A percentile compares a stretch with the other conserved stretches of the same genome.
phyloP scores from a whole-genome alignment of 1,284 basidiomycete genomes.

The Boletus semigastroideus region DNA sequence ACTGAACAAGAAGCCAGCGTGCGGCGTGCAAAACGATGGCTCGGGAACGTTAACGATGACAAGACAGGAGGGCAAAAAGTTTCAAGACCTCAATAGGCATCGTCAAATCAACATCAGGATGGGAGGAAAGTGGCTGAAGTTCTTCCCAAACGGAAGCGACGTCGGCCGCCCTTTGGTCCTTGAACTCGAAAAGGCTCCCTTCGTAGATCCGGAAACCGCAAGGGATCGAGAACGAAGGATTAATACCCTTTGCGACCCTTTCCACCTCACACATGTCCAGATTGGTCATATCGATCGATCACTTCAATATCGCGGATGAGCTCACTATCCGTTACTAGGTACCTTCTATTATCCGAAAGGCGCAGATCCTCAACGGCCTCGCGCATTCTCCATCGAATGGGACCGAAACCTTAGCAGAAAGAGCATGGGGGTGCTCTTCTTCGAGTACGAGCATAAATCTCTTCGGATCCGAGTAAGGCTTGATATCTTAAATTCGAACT shows the following conservation, averaged over 20 bases:
- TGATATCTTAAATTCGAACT: neutral
- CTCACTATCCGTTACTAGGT: slow-evolving; percentile 16
- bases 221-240: slow-evolving; percentile 51
- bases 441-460: slow-evolving; percentile 65
- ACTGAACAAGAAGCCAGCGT: slow-evolving; percentile 46
- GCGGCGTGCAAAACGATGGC: slow-evolving; percentile 56
- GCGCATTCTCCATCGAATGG: slow-evolving; percentile 69
- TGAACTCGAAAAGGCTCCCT: slow-evolving; percentile 57
- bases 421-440: slow-evolving; percentile 52
- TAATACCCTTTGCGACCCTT: slow-evolving; percentile 42
- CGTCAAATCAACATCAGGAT: slow-evolving; percentile 40
- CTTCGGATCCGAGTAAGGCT: slow-evolving; percentile 54
- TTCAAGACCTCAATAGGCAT: slow-evolving; percentile 44
- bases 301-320: neutral
- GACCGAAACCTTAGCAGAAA: slow-evolving; percentile 41
- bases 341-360: slow-evolving; percentile 33
- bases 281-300: slow-evolving; percentile 49
- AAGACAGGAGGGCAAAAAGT: slow-evolving; percentile 41
- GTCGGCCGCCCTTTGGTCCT: slow-evolving; percentile 28
- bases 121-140: slow-evolving; percentile 31
- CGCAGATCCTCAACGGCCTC: slow-evolving; percentile 37
- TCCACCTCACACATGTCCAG: slow-evolving; percentile 60
- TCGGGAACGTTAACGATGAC: slow-evolving; percentile 50
- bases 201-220: slow-evolving; percentile 58
- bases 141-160: slow-evolving; percentile 19